Evolutionary conservation across 176 grass and related monocot species (phyloP).

Genomic region (Aegilops umbellulata): DNA sequence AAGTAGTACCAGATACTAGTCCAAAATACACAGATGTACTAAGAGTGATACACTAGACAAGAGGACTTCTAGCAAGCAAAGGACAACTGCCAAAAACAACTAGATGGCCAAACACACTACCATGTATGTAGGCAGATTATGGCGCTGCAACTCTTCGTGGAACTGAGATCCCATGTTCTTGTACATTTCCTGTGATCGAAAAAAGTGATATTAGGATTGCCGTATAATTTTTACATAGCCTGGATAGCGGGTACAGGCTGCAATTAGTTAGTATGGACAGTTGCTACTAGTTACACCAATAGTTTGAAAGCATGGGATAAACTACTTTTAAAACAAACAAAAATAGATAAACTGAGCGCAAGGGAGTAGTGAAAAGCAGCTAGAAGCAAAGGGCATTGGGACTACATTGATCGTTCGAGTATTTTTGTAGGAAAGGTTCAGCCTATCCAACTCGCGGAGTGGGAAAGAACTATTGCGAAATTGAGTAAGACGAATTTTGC

Average conservation of each 20-base stretch:
- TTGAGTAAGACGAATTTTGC: background rate
- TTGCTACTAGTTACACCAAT: background rate
- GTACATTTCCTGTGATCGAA: constrained; percentile 81
- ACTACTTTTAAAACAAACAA: background rate
- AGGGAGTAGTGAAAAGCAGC: background rate
- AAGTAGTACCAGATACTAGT: background rate
- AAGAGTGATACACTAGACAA: background rate
- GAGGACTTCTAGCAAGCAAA: background rate
- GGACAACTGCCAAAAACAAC: background rate
- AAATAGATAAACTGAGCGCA: background rate
- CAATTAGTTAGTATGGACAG: background rate
- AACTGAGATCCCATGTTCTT: constrained; percentile 83
- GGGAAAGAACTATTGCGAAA: background rate
- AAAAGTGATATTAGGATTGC: background rate
- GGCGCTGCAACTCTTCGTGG: constrained; percentile 90
- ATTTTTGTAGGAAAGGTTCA: background rate
- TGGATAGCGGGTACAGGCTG: background rate
- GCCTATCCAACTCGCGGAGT: background rate
- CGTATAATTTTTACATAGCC: background rate
- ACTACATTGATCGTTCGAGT: background rate
- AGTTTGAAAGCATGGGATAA: background rate
- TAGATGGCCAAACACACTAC: constrained; percentile 36
- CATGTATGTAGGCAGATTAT: constrained; percentile 85
- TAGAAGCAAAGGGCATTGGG: background rate
- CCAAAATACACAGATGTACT: background rate